Evolutionary conservation across 345 rosid species (phyloP).

Genomic region (Melastoma malabathricum): DNA sequence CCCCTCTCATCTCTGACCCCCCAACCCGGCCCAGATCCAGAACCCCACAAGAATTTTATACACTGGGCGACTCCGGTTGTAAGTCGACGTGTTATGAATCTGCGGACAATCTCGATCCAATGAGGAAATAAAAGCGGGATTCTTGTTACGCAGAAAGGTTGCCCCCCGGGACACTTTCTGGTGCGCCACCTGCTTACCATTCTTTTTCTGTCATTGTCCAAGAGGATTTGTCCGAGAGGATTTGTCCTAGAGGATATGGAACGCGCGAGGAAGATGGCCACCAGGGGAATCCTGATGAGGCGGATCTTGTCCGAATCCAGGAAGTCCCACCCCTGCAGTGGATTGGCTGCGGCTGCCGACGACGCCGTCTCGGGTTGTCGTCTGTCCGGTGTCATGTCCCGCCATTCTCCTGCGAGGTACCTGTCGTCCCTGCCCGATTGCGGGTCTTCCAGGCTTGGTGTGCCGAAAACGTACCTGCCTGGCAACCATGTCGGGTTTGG

Average conservation of each 20-base stretch:
- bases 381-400: slow-evolving; percentile 13
- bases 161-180: not conserved
- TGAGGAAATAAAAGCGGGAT: too few species aligned
- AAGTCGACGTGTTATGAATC: too few species aligned
- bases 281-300: slow-evolving; percentile 50
- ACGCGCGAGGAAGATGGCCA: slow-evolving; percentile 81
- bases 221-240: too few species aligned
- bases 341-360: not conserved
- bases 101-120: too few species aligned
- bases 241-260: slow-evolving; percentile 32
- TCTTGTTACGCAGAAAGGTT: too few species aligned
- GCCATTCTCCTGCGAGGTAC: slow-evolving; percentile 44
- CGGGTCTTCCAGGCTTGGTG: slow-evolving; percentile 10
- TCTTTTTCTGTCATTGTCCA: too few species aligned
- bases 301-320: slow-evolving; percentile 50
- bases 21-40: too few species aligned
- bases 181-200: too few species aligned
- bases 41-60: too few species aligned
- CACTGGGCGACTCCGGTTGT: too few species aligned
- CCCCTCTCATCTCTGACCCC: too few species aligned
- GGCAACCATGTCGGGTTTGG: not conserved
- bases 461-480: slow-evolving; percentile 8
- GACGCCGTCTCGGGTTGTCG: slow-evolving; percentile 9
- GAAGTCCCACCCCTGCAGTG: slow-evolving; percentile 18
- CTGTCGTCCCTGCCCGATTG: slow-evolving; percentile 61